These are phyloP conservation scores for Prunus armeniaca DNA, from an alignment of 306 rosid genomes.

Conservation along the genomic window DNA sequence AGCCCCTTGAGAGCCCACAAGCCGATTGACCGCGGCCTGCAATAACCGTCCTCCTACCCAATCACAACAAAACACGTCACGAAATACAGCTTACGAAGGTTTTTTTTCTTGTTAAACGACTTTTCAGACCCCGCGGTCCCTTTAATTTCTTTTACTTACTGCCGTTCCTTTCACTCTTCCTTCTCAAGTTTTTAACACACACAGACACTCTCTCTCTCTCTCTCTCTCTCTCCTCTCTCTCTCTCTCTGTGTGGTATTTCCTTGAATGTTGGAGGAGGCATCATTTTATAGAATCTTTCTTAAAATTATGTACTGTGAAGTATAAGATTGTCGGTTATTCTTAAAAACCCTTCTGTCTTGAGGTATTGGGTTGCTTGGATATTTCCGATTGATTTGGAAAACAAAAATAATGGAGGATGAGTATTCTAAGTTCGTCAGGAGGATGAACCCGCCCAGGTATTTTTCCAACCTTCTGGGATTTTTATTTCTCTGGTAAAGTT, in stretches of 20 bases:
- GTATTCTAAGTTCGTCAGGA: constrained; percentile 55
- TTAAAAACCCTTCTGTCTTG: background rate
- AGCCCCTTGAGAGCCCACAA: background rate
- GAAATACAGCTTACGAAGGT: background rate
- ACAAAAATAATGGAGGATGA: constrained; percentile 43
- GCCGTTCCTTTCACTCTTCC: background rate
- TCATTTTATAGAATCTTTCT: background rate
- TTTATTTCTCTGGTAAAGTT: background rate
- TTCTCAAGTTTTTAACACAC: background rate
- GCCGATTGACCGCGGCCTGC: background rate
- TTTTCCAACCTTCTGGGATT: background rate
- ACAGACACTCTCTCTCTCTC: background rate
- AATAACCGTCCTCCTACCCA: background rate
- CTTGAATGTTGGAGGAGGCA: constrained; percentile 36
- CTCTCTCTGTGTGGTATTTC: background rate
- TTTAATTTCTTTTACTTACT: background rate
- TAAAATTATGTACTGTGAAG: background rate
- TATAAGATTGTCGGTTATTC: background rate
- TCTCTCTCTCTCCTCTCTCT: background rate
- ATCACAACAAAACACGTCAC: background rate
- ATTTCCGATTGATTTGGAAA: background rate
- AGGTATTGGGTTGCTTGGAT: background rate
- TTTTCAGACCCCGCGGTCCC: background rate
- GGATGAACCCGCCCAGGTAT: constrained; percentile 67
- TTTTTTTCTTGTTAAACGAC: background rate